Evolutionary conservation across 352 stramenopile species (phyloP).

Genomic region (Phytophthora pinifolia): DNA sequence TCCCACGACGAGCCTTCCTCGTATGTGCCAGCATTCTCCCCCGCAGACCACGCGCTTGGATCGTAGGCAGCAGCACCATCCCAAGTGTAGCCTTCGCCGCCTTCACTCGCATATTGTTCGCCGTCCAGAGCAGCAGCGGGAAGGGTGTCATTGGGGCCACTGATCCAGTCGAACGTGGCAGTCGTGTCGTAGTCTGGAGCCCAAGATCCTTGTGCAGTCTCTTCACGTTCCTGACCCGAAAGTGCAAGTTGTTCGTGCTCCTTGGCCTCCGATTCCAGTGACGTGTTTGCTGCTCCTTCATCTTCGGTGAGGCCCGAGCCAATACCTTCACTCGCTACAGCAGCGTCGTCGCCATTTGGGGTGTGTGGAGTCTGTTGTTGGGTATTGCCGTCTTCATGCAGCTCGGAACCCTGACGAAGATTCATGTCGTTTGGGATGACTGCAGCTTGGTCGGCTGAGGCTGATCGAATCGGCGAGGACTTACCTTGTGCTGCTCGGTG

Average conservation of each 20-base stretch:
- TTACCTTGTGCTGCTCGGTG: conserved; percentile 5
- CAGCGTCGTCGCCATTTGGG: not conserved
- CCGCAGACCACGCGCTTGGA: conserved; percentile 17
- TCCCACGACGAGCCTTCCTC: conserved; percentile 17
- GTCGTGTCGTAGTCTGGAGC: not conserved
- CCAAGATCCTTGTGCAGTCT: not conserved
- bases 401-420: no score
- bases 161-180: conserved; percentile 3
- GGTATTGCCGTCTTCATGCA: no score
- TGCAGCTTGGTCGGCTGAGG: not conserved
- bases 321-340: not conserved
- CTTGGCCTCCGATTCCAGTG: not conserved
- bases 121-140: conserved; percentile 6
- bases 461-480: conserved; percentile 5
- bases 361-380: no score
- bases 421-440: not conserved
- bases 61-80: conserved; percentile 14
- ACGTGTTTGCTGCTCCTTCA: not conserved
- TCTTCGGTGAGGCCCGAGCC: not conserved
- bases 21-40: conserved; percentile 3
- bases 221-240: conserved; percentile 3
- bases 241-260: conserved; percentile 11
- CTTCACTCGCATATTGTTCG: conserved; percentile 5
- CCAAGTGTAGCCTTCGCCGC: conserved; percentile 1
- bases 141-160: not conserved